Evolutionary conservation across 2,329 filamentous ascomycete species (phyloP), one percentile per base, ranked within the genome.

Genomic region (Thermomyces lanuginosus): DNA sequence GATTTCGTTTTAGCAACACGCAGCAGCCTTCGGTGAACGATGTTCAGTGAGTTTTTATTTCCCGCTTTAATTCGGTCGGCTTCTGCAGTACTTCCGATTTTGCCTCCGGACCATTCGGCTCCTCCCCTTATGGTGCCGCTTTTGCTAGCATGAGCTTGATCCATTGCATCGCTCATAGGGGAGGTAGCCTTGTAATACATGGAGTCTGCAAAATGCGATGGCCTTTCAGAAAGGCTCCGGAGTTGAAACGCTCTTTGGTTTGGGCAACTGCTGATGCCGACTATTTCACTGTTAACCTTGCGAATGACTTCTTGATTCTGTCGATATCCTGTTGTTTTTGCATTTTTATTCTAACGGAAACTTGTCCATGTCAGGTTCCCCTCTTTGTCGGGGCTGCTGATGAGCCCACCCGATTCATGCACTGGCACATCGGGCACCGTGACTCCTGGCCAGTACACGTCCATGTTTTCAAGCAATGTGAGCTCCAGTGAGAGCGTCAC

Each of bases 11-110:
- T 56, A 55, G 56, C n/a, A n/a, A n/a, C 44, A 42, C 60, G 50
- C 57, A 57, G 48, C 61, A 60, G 51, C 51, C 60, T 58, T 48
- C 52, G 39, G 49, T 56, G 48, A 53, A 60, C 41, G 63, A 69
- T 48, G 50, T 57, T 49, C 58, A 56, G 65, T 69, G 64, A 61
- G 65, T 68, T 44, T 34, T 44, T 46, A 53, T 61, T 61, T 47
- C 28, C 45, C 49, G 53, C 38, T 31, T 30, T 43, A 44, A 44
- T 45, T 35, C 35, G 35, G 38, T 48, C 37, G 36, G 41, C 28
- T 43, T 48, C 43, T 41, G 45, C 40, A 43, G 36, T 32, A 32
- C 32, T 35, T 39, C 35, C 40, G 42, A 41, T 7, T 20, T 10
- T 20, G 8, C 10, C 10, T 20, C 10, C 18, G 8, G 8, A 20